Conservation (phyloP, 2,329 filamentous ascomycete species). For the Phyllosticta citrichinensis region DNA sequence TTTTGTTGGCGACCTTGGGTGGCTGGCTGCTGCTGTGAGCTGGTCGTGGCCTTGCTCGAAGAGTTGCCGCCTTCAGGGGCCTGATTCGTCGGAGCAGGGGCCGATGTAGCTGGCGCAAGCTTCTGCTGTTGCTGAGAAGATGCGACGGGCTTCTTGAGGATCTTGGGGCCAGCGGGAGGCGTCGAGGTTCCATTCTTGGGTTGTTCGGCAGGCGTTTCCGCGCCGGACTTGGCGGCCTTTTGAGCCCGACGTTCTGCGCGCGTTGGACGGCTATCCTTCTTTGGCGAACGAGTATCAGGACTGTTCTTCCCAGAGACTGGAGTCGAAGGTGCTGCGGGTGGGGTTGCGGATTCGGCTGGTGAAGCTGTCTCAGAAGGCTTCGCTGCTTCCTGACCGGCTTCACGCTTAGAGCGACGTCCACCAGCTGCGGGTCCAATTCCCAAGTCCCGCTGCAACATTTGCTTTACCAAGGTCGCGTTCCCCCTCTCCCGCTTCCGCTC, state of each 20-base stretch:
- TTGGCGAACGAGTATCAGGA: conserved; percentile 16
- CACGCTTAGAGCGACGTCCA: conserved; percentile 29
- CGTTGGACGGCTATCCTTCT: conserved; percentile 27
- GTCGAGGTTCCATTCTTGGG: conserved; percentile 15
- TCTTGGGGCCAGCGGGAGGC: conserved; percentile 11
- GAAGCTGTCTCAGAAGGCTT: conserved; percentile 20
- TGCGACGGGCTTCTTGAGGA: conserved; percentile 12
- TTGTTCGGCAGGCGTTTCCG: conserved; percentile 19
- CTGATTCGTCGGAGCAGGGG: conserved; percentile 9
- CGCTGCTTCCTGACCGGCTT: conserved; percentile 8
- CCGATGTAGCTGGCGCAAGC: conserved; percentile 8
- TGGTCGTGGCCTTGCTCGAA: neutral
- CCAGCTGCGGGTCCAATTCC: conserved; percentile 40
- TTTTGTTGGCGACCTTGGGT: conserved; percentile 2
- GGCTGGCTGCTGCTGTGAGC: conserved; percentile 3
- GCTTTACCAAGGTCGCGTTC: conserved; percentile 42
- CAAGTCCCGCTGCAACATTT: conserved; percentile 53
- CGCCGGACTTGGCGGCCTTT: conserved; percentile 27
- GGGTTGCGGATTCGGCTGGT: conserved; percentile 18
- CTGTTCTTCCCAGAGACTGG: conserved; percentile 1
- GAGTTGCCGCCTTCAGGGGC: conserved; percentile 1
- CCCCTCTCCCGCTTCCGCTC: conserved; percentile 46
- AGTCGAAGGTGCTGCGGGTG: conserved; percentile 2
- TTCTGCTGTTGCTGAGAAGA: conserved; percentile 13
- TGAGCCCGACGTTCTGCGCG: conserved; percentile 29